Conservation (phyloP, 2,329 filamentous ascomycete species). For the Hypoxylon rubiginosum region DNA sequence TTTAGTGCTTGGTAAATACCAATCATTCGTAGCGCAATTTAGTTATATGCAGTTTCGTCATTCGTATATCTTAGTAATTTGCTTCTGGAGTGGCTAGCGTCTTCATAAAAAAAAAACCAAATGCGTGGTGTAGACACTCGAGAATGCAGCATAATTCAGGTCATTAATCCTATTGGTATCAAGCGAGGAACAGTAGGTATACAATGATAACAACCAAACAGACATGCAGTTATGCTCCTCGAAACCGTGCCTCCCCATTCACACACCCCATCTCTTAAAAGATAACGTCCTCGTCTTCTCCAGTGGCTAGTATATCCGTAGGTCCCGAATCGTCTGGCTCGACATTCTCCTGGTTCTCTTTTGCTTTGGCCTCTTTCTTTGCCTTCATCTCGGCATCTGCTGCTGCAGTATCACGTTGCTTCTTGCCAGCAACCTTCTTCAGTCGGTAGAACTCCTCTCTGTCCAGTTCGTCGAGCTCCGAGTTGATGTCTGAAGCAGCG, state of each 20-base stretch:
- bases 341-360: constrained; percentile 57
- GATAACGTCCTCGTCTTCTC: constrained; percentile 88
- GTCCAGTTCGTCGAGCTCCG: constrained; percentile 96
- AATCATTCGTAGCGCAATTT: no score
- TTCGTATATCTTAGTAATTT: no score
- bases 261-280: constrained; percentile 65
- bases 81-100: no score
- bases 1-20: constrained; percentile 12
- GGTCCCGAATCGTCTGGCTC: constrained; percentile 60
- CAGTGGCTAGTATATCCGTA: constrained; percentile 78
- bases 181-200: constrained; percentile 31
- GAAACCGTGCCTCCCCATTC: not conserved
- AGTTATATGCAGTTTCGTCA: no score
- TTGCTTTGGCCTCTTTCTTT: constrained; percentile 69
- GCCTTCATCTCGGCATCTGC: constrained; percentile 82
- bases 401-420: constrained; percentile 80
- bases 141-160: not conserved
- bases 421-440: constrained; percentile 93
- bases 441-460: constrained; percentile 97
- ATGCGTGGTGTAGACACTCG: not conserved
- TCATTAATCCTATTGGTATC: constrained; percentile 39
- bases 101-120: not conserved
- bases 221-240: constrained; percentile 15
- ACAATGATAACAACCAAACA: constrained; percentile 23
- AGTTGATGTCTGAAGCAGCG: constrained; percentile 84